Evolutionary conservation across 192 early-diverging fungal genomes (phyloP), one percentile per base, ranked within the genome.

Genomic region (Mortierella alpina): DNA sequence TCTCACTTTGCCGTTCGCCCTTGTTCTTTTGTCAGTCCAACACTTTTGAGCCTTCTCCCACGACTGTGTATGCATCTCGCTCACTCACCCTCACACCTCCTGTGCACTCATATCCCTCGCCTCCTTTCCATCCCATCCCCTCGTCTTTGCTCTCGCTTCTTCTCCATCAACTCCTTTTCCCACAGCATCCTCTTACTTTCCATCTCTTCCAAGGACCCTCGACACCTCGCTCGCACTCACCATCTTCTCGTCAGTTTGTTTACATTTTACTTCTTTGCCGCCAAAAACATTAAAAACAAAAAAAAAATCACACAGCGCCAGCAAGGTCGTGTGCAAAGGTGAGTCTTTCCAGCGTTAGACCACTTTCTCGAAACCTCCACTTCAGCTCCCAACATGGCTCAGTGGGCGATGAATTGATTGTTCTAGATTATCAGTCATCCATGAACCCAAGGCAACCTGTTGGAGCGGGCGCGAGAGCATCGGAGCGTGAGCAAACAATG

Each of bases 371-470:
- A 55, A 10, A 13, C 31, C 41, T 20, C 6, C 17, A 39, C 49
- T 31, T 31, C 31, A 1, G 31, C 31, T 31, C 31, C 31, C 31
- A 31, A 3, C 31, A 31, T 31, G 31, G 31, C 31, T 31, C 31
- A 31, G 31, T 31, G 31, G 31, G 31, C 31, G 31, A 31, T 31
- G 31, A 31, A 31, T 31, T 31, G 31, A 31, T 31, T 31, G 31
- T 31, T 31, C 31, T 70, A 70, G 68, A 70, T 54, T 70, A 54
- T 70, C 68, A 70, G n/a, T 70, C 59, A 62, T 45, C 68, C 39
- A 7, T 7, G 41, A 40, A 45, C 46, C n/a, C 41, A 22, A n/a
- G 44, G 41, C n/a, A 41, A 41, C 41, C 45, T 18, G 59, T 45
- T 39, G n/a, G 59, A 46, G 40, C 31, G 31, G 31, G 31, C 31